Evolutionary conservation across 345 rosid species (phyloP).

Genomic region (Firmiana major): DNA sequence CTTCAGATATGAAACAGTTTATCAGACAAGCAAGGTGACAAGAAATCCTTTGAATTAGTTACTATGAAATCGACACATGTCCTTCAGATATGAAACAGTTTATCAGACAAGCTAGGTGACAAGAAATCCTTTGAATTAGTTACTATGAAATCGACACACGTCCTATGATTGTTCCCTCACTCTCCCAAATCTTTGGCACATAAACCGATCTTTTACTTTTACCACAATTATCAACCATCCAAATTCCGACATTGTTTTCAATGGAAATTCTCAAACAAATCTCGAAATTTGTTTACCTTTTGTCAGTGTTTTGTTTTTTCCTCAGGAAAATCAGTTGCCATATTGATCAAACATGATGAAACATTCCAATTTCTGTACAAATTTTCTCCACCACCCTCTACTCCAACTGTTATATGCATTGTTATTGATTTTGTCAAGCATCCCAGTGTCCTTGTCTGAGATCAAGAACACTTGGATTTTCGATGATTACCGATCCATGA

Average conservation of each 20-base stretch:
- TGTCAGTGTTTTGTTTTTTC: not conserved
- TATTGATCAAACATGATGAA: slow-evolving; percentile 1
- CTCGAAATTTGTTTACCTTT: not conserved
- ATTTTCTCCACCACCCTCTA: not conserved
- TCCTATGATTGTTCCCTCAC: slow-evolving; percentile 4
- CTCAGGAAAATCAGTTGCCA: not conserved
- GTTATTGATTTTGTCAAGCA: slow-evolving; percentile 20
- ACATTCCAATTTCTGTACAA: not conserved
- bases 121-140: not conserved
- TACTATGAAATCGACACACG: slow-evolving; percentile 16
- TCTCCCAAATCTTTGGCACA: slow-evolving; percentile 29
- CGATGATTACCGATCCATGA: slow-evolving; percentile 35
- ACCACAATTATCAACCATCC: slow-evolving; percentile 22
- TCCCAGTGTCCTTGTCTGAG: slow-evolving; percentile 32
- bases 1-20: not conserved
- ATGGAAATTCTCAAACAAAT: slow-evolving; percentile 7
- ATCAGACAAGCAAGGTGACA: not conserved
- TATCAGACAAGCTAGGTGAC: not conserved
- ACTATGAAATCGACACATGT: slow-evolving; percentile 19
- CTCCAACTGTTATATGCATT: slow-evolving; percentile 1
- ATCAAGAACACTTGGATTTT: slow-evolving; percentile 36
- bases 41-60: not conserved
- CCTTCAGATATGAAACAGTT: not conserved
- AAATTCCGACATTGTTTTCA: slow-evolving; percentile 1
- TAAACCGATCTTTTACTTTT: slow-evolving; percentile 21